Evolutionary conservation across 2,329 filamentous ascomycete genomes (phyloP).

Genomic region (Fusarium sp.): DNA sequence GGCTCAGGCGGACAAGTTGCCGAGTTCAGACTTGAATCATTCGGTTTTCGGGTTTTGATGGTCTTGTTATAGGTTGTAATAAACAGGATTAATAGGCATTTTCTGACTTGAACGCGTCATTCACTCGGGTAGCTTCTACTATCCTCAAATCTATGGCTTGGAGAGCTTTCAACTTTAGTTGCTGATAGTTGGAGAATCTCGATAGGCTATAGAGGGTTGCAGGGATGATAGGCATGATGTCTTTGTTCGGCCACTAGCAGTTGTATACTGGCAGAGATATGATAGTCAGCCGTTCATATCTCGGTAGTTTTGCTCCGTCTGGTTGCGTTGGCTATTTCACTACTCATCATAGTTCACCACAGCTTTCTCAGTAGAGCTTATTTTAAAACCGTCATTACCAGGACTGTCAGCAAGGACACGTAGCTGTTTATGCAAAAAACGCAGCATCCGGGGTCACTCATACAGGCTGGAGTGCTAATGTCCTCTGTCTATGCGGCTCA

Average conservation of each 20-base stretch:
- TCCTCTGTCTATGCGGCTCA: not conserved
- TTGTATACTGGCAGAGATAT: conserved; percentile 1
- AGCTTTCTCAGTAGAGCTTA: not conserved
- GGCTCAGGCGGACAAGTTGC: conserved; percentile 31
- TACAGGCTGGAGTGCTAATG: not conserved
- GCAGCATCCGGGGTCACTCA: no score
- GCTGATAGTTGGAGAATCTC: conserved; percentile 22
- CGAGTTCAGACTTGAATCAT: conserved; percentile 28
- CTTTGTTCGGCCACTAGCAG: conserved; percentile 18
- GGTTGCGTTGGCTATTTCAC: not conserved
- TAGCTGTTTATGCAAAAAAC: no score
- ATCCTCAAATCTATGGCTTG: not conserved
- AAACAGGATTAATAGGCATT: conserved; percentile 1
- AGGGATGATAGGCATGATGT: conserved; percentile 7
- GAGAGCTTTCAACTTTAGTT: not conserved
- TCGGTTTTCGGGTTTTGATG: conserved; percentile 18
- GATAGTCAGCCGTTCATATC: conserved; percentile 6
- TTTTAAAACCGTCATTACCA: no score
- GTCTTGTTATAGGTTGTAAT: not conserved
- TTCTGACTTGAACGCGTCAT: conserved; percentile 24
- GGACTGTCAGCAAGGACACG: no score
- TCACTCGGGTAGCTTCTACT: conserved; percentile 2
- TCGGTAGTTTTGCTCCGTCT: conserved; percentile 15
- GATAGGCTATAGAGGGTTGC: conserved; percentile 18
- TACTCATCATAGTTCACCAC: not conserved